Base-by-base conservation (phyloP, 164 flowering plant genomes). In the Warburgia ugandensis region DNA sequence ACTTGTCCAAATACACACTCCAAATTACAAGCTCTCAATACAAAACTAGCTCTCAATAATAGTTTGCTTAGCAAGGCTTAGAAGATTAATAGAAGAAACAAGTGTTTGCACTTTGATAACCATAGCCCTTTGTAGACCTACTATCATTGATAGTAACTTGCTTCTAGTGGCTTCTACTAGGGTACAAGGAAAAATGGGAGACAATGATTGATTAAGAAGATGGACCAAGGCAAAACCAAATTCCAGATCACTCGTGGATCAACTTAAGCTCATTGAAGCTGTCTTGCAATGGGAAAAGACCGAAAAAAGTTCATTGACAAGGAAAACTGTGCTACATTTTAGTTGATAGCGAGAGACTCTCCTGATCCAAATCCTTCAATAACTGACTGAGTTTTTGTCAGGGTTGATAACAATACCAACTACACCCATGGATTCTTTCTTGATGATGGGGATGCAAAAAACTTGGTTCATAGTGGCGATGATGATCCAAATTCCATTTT, bases 261-360 rank as follows among this genome's bases (percentile, higher is more conserved):
- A n/a, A n/a, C n/a, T n/a, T n/a, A n/a, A n/a, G n/a, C n/a, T n/a
- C n/a, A n/a, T n/a, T n/a, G n/a, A n/a, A n/a, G n/a, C n/a, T n/a
- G n/a, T 20, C 2, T 37, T 37, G 30, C 17, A 14, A 39, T 39
- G 55, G 45, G 45, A 75, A 71, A 74, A 50, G n/a, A n/a, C n/a
- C 76, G 69, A 76, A 88, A 88, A 81, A 84, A 80, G 41, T 92
- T 92, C 69, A 79, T 92, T 25, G 85, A 88, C 64, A 92, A 88
- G 87, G 88, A 82, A 49, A 82, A 78, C 29, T 74, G 97, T 0
- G 97, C 97, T 9, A 86, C 94, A 0, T 92, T 80, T 60, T 85
- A 82, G 54, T 63, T 92, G 26, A 48, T 80, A 14, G 83, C 95
- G 0, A 75, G 97, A 4, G 99, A 92, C 60, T 58, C 87, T 0